Conservation (phyloP, 2,329 filamentous ascomycete genomes). For the Fusarium miscanthi region DNA sequence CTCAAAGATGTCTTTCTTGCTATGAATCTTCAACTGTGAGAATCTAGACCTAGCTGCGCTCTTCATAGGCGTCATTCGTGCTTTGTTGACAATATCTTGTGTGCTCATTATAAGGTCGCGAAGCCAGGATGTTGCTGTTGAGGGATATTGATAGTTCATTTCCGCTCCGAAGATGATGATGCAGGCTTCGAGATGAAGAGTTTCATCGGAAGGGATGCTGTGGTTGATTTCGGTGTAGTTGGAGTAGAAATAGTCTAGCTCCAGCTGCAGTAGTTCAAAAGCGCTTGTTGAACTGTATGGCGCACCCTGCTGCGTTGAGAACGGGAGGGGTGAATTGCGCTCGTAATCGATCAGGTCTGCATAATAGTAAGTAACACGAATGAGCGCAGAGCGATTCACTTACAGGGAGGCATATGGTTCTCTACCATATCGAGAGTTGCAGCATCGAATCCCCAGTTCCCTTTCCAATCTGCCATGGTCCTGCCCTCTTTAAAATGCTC, state of each 20-base stretch:
- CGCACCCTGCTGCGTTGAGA: constrained; percentile 28
- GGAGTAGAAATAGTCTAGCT: constrained; percentile 47
- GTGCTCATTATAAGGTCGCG: constrained; percentile 40
- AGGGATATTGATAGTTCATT: background rate
- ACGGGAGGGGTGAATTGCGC: constrained; percentile 38
- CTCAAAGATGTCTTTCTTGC: constrained; percentile 45
- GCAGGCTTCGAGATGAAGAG: constrained; percentile 43
- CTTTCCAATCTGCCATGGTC: constrained; percentile 58
- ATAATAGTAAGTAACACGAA: accelerated
- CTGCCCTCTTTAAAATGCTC: constrained; percentile 56
- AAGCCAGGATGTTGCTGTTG: constrained; percentile 39
- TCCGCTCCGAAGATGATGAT: constrained; percentile 46
- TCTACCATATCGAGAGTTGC: constrained; percentile 52
- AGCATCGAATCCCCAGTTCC: constrained; percentile 56
- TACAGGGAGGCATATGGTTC: constrained; percentile 56
- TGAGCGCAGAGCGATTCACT: accelerated
- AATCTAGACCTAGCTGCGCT: constrained; percentile 35
- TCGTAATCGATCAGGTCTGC: constrained; percentile 32
- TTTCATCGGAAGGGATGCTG: constrained; percentile 30
- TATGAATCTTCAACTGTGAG: constrained; percentile 40
- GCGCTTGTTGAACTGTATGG: constrained; percentile 40
- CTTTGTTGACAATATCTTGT: constrained; percentile 18
- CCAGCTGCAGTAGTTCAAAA: constrained; percentile 53
- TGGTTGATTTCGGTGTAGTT: constrained; percentile 38
- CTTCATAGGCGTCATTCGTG: constrained; percentile 41